Evolutionary conservation across 225 moss, liverwort and hornwort genomes (phyloP), one percentile per base, ranked within the genome.

Genomic region (Straminergon stramineum): DNA sequence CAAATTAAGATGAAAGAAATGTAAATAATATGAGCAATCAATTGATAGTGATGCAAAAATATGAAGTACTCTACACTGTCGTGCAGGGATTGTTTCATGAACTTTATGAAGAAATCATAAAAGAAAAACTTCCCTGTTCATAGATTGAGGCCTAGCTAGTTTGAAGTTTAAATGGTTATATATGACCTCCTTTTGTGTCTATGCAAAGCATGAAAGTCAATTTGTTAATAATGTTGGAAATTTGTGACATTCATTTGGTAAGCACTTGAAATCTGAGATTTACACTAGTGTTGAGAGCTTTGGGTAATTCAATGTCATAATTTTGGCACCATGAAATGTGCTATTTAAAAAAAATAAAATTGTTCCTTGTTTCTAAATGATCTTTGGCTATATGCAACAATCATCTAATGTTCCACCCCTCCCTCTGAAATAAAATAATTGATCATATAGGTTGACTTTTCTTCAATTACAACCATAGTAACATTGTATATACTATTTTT

Each of bases 351-450:
- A 66, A 34, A 13, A 52, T 13, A 32, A 7, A 78, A n/a, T n/a
- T 24, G 1, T 10, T 78, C 37, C 10, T 37, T 37, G 15, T 37
- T 56, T 56, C 24, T 4, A 78, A 37, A 78, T 37, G 37, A 24
- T 23, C 2, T 56, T 77, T 35, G 34, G 21, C 8, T 1, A 0
- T 52, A 8, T 0, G 2, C 13, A 13, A 75, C 1, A 32, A 0
- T 52, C 76, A 32, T 75, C 2, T 2, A 52, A 52, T 34, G 32
- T 32, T 76, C 20, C 1, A 48, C 4, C 11, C 1, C 2, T 6
- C 31, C 6, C 11, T 9, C 6, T 0, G 31, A 52, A 34, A 31
- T 31, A 52, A 32, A 55, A 55, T 23, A 35, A 55, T 13, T 15
- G 2, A 79, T n/a, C n/a, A n/a, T 0, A 57, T 17, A 1, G n/a